Evolutionary conservation across 352 stramenopile species (phyloP).

Genomic region (Hyaloperonospora brassicae): DNA sequence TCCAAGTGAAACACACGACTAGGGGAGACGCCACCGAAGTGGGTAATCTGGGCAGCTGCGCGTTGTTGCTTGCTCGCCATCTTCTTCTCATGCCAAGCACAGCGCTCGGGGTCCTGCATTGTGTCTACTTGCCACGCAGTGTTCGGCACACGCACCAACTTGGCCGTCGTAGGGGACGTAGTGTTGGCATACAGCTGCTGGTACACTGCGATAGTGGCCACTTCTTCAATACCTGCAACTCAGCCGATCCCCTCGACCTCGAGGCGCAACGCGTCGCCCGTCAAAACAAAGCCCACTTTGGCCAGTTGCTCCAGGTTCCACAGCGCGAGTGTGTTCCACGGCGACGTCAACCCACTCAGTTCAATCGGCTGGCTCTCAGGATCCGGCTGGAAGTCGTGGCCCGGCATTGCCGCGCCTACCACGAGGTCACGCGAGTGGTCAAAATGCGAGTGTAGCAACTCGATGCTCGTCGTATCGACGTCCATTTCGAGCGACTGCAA

Average conservation of each 20-base stretch:
- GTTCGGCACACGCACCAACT: conserved; percentile 72
- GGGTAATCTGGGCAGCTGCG: conserved; percentile 62
- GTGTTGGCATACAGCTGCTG: conserved; percentile 72
- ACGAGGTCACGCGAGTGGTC: conserved; percentile 75
- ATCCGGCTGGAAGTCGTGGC: conserved; percentile 44
- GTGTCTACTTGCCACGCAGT: conserved; percentile 78
- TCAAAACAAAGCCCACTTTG: conserved; percentile 85
- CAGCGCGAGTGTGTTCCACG: conserved; percentile 94
- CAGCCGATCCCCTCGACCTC: conserved; percentile 33
- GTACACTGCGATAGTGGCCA: conserved; percentile 86
- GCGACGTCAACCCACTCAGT: conserved; percentile 85
- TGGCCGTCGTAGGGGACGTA: conserved; percentile 44
- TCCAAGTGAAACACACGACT: conserved; percentile 46
- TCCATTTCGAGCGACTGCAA: conserved; percentile 90
- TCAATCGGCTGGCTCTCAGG: conserved; percentile 28
- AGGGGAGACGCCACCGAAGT: conserved; percentile 37
- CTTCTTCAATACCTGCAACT: conserved; percentile 86
- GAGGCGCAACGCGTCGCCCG: conserved; percentile 75
- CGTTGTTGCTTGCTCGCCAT: conserved; percentile 91
- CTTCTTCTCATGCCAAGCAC: conserved; percentile 90
- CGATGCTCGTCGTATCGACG: conserved; percentile 44
- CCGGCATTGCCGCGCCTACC: conserved; percentile 84
- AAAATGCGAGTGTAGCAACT: conserved; percentile 55
- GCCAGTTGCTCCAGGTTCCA: conserved; percentile 89
- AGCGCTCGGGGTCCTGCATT: conserved; percentile 57